Conservation (phyloP, 192 early-diverging fungal species). For the Coemansia biformis region DNA sequence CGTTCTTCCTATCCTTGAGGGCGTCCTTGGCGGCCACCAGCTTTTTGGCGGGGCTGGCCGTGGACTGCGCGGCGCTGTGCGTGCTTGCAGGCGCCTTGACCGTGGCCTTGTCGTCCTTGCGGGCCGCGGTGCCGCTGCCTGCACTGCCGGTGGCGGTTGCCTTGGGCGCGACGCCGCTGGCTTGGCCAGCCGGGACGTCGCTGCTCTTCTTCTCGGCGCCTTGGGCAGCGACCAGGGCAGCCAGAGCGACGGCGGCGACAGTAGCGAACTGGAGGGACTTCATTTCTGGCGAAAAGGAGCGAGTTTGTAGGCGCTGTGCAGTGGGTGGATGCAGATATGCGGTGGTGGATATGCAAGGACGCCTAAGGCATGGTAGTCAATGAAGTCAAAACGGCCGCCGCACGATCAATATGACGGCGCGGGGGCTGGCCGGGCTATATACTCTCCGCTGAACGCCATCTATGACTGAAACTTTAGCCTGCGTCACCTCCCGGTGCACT, state of each 20-base stretch:
- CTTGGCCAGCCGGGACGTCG: slow-evolving; percentile 4
- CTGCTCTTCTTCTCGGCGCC: slow-evolving; percentile 10
- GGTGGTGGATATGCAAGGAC: no score
- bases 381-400: no score
- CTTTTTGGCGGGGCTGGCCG: slow-evolving; percentile 13
- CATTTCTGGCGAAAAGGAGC: no score
- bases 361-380: no score
- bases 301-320: no score
- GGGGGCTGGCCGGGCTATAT: no score
- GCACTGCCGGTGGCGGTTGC: not conserved
- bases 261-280: slow-evolving; percentile 40
- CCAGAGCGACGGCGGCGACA: slow-evolving; percentile 19
- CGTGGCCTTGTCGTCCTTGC: slow-evolving; percentile 18
- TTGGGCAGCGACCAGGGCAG: slow-evolving; percentile 32
- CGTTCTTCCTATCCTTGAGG: slow-evolving; percentile 7
- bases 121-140: not conserved
- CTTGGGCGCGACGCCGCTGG: slow-evolving; percentile 7
- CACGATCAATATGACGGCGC: no score
- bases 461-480: no score
- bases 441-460: no score
- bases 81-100: slow-evolving; percentile 5
- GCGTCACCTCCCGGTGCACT: no score
- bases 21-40: slow-evolving; percentile 9
- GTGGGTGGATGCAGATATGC: no score
- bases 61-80: slow-evolving; percentile 1